Conservation (phyloP, 768 basidiomycete species). For the Lyophyllum atratum region DNA sequence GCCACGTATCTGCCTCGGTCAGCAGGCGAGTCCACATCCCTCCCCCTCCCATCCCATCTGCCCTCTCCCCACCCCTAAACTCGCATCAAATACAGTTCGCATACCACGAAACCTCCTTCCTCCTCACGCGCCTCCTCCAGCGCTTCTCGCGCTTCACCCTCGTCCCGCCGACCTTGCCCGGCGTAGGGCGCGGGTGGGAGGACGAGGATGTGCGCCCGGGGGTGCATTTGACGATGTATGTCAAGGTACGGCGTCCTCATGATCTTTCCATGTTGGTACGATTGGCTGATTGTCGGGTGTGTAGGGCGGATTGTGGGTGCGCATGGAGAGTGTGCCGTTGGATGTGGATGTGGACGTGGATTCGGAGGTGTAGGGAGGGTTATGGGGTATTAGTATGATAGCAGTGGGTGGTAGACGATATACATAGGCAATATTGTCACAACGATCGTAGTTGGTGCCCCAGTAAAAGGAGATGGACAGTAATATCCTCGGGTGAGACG, state of each 20-base stretch:
- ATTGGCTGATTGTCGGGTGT: background rate
- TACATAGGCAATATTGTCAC: no score
- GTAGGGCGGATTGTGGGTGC: conserved; percentile 37
- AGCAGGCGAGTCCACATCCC: conserved; percentile 37
- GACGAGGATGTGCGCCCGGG: conserved; percentile 48
- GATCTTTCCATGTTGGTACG: background rate
- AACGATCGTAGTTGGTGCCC: no score
- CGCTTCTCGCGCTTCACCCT: conserved; percentile 47
- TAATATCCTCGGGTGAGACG: no score
- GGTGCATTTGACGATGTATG: conserved; percentile 56
- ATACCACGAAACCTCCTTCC: conserved; percentile 65
- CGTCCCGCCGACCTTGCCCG: conserved; percentile 45
- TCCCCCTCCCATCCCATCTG: background rate
- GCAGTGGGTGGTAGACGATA: no score
- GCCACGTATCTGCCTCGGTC: conserved; percentile 52
- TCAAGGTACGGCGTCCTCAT: conserved; percentile 34
- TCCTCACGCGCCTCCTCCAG: conserved; percentile 63
- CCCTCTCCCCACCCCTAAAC: no score
- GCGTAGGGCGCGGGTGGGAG: conserved; percentile 28
- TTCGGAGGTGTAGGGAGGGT: background rate
- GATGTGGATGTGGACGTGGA: background rate
- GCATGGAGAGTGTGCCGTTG: conserved; percentile 29
- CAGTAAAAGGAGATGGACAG: no score
- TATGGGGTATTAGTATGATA: no score
- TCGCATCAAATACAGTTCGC: conserved; percentile 42